A percentile compares a stretch with the other conserved stretches of the same genome.
These are phyloP conservation scores for Lactuca saligna DNA, from an alignment of 129 eudicot genomes.

Conservation along the genomic window DNA sequence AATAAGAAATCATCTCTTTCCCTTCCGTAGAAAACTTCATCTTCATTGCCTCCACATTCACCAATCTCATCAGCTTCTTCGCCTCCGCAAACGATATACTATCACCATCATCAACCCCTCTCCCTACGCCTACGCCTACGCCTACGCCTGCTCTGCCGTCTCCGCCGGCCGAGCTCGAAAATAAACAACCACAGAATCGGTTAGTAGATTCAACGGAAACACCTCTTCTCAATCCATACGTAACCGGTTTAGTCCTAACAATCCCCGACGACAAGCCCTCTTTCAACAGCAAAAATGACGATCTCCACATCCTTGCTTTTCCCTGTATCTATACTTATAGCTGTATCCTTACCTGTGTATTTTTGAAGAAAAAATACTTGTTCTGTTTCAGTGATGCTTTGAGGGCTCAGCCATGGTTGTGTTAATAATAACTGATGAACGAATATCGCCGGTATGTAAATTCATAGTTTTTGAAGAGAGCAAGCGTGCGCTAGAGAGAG, in stretches of 20 bases:
- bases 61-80: conserved; percentile 84
- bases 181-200: conserved; percentile 25
- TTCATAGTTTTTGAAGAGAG: not conserved
- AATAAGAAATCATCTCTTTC: conserved; percentile 67
- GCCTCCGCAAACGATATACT: conserved; percentile 68
- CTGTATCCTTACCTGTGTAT: conserved; percentile 4
- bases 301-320: conserved; percentile 45
- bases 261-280: conserved; percentile 26
- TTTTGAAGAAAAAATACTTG: not conserved
- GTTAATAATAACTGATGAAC: conserved; percentile 5
- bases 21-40: conserved; percentile 59
- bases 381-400: conserved; percentile 3
- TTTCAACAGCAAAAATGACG: conserved; percentile 43
- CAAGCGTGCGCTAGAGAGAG: not conserved
- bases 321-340: not conserved
- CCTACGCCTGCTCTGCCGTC: conserved; percentile 20
- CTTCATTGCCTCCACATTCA: conserved; percentile 84
- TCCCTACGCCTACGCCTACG: conserved; percentile 3
- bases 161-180: conserved; percentile 29
- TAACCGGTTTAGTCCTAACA: conserved; percentile 23
- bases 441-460: conserved; percentile 14
- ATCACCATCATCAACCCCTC: conserved; percentile 17
- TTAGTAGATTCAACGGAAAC: conserved; percentile 2
- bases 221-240: conserved; percentile 14
- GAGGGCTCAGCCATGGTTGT: not conserved